phyloP scores from a whole-genome alignment of 176 grass and related monocot genomes.

The Stipa capillata region DNA sequence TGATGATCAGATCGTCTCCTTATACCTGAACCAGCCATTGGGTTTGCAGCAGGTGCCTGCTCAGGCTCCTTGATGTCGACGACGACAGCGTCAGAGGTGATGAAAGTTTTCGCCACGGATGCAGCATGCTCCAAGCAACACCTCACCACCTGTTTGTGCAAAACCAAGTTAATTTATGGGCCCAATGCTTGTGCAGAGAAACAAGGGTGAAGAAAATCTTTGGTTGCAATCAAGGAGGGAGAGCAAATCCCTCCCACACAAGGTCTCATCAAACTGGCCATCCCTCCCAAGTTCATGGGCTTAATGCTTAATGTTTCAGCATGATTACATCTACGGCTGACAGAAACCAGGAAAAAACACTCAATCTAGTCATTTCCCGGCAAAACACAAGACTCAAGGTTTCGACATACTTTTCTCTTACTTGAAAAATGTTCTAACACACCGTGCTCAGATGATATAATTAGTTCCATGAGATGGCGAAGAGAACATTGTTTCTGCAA shows the following conservation, averaged over 20 bases:
- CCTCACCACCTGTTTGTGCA: constrained; percentile 68
- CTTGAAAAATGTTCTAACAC: not conserved
- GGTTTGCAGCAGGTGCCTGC: constrained; percentile 48
- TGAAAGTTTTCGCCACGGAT: constrained; percentile 81
- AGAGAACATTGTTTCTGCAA: not conserved
- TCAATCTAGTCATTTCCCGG: not conserved
- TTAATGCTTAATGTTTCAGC: not conserved
- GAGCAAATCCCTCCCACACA: not conserved
- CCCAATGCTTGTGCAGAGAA: not conserved
- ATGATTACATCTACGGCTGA: not conserved
- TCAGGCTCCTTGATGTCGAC: constrained; percentile 75
- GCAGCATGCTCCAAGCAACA: constrained; percentile 89
- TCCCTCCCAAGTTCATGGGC: not conserved
- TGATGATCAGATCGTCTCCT: not conserved
- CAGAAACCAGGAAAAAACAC: not conserved
- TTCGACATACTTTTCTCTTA: not conserved
- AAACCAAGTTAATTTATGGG: not conserved
- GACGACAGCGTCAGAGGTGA: constrained; percentile 82
- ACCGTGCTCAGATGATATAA: not conserved
- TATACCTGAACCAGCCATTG: constrained; percentile 79
- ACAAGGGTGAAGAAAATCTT: not conserved
- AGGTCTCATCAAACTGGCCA: not conserved
- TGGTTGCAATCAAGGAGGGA: not conserved
- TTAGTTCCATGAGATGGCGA: not conserved
- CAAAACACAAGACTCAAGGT: not conserved